These are phyloP conservation scores for Phaeosphaeriaceae sp. DNA, from an alignment of 2,329 filamentous ascomycete genomes.

Conservation along the genomic window DNA sequence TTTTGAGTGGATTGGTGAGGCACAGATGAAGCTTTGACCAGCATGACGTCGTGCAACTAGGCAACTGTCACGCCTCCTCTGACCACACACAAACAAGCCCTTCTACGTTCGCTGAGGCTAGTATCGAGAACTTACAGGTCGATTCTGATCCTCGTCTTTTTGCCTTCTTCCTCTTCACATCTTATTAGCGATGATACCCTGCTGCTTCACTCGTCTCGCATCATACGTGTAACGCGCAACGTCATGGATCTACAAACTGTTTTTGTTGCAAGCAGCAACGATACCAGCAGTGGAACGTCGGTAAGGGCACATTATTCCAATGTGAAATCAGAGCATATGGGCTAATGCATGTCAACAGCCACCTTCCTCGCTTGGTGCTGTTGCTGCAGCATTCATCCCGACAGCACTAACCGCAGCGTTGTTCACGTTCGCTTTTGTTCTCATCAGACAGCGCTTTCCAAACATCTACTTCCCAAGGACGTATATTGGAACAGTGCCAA, in stretches of 20 bases:
- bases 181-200: slow-evolving; percentile 5
- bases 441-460: slow-evolving; percentile 52
- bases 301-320: slow-evolving; percentile 16
- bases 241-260: slow-evolving; percentile 26
- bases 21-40: neutral
- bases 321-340: neutral
- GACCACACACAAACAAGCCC: neutral
- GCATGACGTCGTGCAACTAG: neutral
- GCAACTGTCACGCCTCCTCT: neutral
- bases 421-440: slow-evolving; percentile 46
- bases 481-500: slow-evolving; percentile 52
- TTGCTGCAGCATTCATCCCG: slow-evolving; percentile 46
- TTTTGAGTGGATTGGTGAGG: neutral
- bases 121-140: neutral
- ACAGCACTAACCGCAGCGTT: slow-evolving; percentile 39
- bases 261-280: slow-evolving; percentile 18
- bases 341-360: slow-evolving; percentile 30
- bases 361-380: slow-evolving; percentile 40
- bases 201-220: neutral
- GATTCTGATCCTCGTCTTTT: neutral
- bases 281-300: slow-evolving; percentile 19
- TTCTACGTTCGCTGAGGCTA: neutral
- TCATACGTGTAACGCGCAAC: neutral
- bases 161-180: neutral
- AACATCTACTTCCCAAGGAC: slow-evolving; percentile 55